These are phyloP conservation scores for Sclerotinia spermophila DNA, from an alignment of 2,329 filamentous ascomycete species.

Conservation along the genomic window DNA sequence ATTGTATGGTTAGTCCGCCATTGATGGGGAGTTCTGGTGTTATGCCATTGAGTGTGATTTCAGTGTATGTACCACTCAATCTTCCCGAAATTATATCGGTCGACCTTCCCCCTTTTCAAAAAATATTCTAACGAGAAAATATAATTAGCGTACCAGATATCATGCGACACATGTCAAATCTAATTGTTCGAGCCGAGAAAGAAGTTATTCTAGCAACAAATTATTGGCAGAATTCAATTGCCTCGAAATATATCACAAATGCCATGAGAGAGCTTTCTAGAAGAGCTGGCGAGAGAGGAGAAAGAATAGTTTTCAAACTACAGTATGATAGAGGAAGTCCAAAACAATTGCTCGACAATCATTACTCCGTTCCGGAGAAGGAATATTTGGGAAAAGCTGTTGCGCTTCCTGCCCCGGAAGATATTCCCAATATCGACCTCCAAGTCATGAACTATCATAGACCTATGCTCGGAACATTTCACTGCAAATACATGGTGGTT, in stretches of 20 bases:
- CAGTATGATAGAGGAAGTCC: slow-evolving; percentile 70
- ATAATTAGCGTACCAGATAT: slow-evolving; percentile 60
- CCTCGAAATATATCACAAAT: slow-evolving; percentile 63
- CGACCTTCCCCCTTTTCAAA: background rate
- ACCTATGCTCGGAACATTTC: slow-evolving; percentile 69
- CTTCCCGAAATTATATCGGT: background rate
- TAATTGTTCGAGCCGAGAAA: slow-evolving; percentile 67
- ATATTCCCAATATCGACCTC: slow-evolving; percentile 69
- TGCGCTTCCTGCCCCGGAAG: slow-evolving; percentile 55
- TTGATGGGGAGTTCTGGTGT: slow-evolving; percentile 60
- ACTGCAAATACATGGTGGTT: slow-evolving; percentile 74
- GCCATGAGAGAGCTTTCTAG: slow-evolving; percentile 66
- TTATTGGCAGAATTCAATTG: slow-evolving; percentile 65
- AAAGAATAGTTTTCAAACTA: slow-evolving; percentile 64
- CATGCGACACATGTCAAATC: slow-evolving; percentile 69
- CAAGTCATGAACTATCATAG: slow-evolving; percentile 71
- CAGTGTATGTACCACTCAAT: slow-evolving; percentile 41
- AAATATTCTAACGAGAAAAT: slow-evolving; percentile 16
- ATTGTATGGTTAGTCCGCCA: slow-evolving; percentile 52
- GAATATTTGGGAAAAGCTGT: slow-evolving; percentile 58
- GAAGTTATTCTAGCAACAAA: slow-evolving; percentile 75
- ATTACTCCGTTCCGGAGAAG: slow-evolving; percentile 54
- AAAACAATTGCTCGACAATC: slow-evolving; percentile 63
- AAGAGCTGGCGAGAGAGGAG: slow-evolving; percentile 55
- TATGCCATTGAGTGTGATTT: slow-evolving; percentile 66